Percentiles rank a stretch among this genome's conserved stretches.
Conservation (phyloP, 148 eudicot species). For the Hydrangea macrophylla region DNA sequence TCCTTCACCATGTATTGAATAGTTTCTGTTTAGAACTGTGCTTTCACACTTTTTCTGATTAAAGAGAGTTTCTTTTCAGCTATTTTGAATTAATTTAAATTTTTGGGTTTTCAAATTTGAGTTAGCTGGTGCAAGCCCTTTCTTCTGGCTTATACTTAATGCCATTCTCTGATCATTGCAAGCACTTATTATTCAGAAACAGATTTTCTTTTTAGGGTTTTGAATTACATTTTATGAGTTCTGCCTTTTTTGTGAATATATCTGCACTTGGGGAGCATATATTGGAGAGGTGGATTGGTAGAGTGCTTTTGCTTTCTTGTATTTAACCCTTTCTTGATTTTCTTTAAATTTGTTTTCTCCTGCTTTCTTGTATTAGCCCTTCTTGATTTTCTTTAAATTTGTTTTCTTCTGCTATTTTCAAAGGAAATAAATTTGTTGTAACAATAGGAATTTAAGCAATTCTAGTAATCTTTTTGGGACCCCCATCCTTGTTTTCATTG, state of each 20-base stretch:
- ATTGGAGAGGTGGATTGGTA: not conserved
- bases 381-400: conserved; percentile 1
- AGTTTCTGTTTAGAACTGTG: not conserved
- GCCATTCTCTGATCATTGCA: not conserved
- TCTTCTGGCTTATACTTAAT: too few species aligned
- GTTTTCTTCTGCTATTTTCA: not conserved
- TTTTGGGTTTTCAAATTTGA: not conserved
- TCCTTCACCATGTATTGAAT: not conserved
- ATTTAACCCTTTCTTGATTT: not conserved
- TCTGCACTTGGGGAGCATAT: not conserved
- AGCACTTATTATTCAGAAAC: not conserved
- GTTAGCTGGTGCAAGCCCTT: not conserved
- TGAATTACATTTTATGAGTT: not conserved
- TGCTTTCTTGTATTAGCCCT: too few species aligned
- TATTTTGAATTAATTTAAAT: not conserved
- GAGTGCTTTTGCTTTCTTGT: not conserved
- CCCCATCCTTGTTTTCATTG: not conserved
- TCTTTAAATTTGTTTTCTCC: not conserved
- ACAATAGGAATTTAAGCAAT: not conserved
- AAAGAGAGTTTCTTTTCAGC: not conserved
- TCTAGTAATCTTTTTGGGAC: not conserved
- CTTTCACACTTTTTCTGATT: not conserved
- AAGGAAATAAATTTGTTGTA: not conserved
- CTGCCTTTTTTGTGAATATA: not conserved
- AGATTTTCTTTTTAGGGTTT: not conserved